Evolutionary conservation across 2,329 filamentous ascomycete genomes (phyloP).

Genomic region (Pyrenophora graminea): DNA sequence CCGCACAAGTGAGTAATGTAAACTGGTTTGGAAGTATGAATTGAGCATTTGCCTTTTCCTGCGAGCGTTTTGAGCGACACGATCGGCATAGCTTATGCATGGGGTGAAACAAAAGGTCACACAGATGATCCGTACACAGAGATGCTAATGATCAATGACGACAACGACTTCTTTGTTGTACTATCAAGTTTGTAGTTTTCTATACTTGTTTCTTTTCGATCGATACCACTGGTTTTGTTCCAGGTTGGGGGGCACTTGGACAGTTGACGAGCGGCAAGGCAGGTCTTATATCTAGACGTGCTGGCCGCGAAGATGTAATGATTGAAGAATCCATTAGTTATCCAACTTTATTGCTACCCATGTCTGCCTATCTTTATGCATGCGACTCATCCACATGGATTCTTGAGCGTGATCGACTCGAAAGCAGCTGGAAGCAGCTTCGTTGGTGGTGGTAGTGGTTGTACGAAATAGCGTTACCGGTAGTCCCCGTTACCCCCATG

Average conservation of each 20-base stretch:
- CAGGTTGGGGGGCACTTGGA: neutral
- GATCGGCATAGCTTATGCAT: conserved; percentile 1
- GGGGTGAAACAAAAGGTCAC: conserved; percentile 19
- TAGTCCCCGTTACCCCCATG: neutral
- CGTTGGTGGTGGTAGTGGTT: too few relatives aligned
- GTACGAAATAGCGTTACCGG: too few relatives aligned
- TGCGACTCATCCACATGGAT: too few relatives aligned
- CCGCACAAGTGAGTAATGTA: conserved; percentile 7
- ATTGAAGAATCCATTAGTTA: conserved; percentile 4
- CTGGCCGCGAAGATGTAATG: conserved; percentile 11
- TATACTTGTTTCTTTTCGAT: conserved; percentile 2
- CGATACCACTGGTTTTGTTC: conserved; percentile 17
- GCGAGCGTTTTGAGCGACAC: conserved; percentile 13
- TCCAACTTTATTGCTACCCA: neutral
- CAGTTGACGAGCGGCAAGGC: conserved; percentile 1
- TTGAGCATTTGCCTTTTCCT: conserved; percentile 2
- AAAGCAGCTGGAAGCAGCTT: too few relatives aligned
- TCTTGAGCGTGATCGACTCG: too few relatives aligned
- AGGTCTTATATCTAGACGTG: conserved; percentile 1
- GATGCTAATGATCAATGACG: conserved; percentile 14
- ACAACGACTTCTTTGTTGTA: conserved; percentile 13
- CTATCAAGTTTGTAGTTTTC: conserved; percentile 7
- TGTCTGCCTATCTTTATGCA: too few relatives aligned
- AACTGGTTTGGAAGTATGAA: conserved; percentile 6
- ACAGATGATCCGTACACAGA: conserved; percentile 24